Evolutionary conservation across 768 basidiomycete species (phyloP), one percentile per base, ranked within the genome.

Genomic region (Pholiota conissans): DNA sequence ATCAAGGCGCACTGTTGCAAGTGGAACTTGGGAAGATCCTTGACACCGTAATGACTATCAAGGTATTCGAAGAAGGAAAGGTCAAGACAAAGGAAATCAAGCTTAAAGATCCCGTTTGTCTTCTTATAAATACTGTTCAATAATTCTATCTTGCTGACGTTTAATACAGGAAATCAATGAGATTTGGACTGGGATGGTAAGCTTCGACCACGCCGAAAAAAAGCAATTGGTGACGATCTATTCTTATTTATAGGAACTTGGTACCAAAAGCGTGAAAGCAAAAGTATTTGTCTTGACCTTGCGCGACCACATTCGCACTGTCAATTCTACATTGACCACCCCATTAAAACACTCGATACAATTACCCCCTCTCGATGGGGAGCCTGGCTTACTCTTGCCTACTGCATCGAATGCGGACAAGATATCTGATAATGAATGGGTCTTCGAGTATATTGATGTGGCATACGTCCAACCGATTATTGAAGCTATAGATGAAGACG

Each of bases 401-500:
- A 11, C 0, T 10, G 27, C 16, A 20, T 18, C 30, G 14, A 34
- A 22, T 32, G 28, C 1, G n/a, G 28, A 37, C 32, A 28, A 18
- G 13, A 45, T 18, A n/a, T 10, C 26, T 27, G 45, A 48, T 3
- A 50, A 56, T 20, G 14, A 26, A 8, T 72, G 71, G 71, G 63
- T 63, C 5, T 58, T 69, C 37, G 39, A 58, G 9, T 70, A 70
- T 49, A 66, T 70, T 53, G 62, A 65, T 20, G 65, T 67, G 28
- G 57, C 64, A 3, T 61, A 66, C 50, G 59, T 69, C 1, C 69
- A 67, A 47, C 62, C 67, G 1, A 63, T 71, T 45, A 56, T 67
- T 2, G 70, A 71, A 29, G 68, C 63, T 7, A 62, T 70, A 9
- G 69, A 71, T 28, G 65, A 65, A 42, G 70, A 71, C 37, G 67